Percentiles rank a stretch among this genome's conserved stretches.
Evolutionary conservation across 257 asterid species (phyloP).

Genomic region (Salvia miltiorrhiza): DNA sequence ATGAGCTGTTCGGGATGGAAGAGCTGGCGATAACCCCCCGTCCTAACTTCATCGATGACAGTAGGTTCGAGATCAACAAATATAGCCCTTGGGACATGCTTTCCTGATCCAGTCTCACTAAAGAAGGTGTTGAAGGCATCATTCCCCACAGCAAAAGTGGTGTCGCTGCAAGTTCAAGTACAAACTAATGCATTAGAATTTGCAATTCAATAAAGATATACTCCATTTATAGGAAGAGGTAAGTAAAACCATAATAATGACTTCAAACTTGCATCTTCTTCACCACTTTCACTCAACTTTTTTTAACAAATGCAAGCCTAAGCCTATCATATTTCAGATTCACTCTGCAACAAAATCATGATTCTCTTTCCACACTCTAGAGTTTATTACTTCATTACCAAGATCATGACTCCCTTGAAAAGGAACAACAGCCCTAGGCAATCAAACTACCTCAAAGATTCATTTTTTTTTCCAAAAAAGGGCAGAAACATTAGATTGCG

Average conservation of each 20-base stretch:
- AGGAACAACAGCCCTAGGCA: background rate
- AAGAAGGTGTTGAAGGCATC: conserved; percentile 94
- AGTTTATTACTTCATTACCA: background rate
- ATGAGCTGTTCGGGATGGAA: conserved; percentile 95
- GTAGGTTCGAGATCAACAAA: conserved; percentile 93
- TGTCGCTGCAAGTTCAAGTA: conserved; percentile 56
- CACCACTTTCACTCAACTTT: background rate
- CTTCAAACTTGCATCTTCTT: background rate
- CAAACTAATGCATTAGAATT: conserved; percentile 13
- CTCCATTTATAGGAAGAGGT: background rate
- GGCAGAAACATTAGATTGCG: background rate
- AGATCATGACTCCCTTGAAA: background rate
- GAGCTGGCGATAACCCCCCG: conserved; percentile 85
- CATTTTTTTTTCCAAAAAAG: background rate
- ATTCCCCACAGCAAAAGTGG: conserved; percentile 57
- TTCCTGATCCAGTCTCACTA: conserved; percentile 88
- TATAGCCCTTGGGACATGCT: conserved; percentile 89
- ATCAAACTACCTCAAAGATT: background rate
- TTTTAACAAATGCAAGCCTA: background rate
- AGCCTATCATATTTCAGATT: background rate
- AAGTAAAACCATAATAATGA: background rate
- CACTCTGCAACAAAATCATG: background rate
- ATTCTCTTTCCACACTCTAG: background rate
- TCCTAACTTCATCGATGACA: conserved; percentile 80
- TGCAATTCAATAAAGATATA: background rate